phyloP scores from a whole-genome alignment of 495 filamentous ascomycete genomes.

The Halenospora varia region DNA sequence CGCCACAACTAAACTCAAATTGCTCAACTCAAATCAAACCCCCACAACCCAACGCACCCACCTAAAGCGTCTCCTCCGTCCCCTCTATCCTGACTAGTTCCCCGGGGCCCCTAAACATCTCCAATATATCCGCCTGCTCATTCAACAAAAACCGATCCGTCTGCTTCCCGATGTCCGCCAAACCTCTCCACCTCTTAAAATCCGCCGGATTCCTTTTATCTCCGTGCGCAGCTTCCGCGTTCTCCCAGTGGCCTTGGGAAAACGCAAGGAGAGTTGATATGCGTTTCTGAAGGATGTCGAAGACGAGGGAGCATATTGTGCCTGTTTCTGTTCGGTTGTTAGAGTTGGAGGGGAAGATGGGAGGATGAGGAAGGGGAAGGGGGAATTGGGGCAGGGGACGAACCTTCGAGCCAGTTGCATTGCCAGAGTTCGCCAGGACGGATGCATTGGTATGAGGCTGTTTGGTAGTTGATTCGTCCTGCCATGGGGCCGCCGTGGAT shows the following conservation, averaged over 20 bases:
- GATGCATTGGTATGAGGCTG: slow-evolving; percentile 37
- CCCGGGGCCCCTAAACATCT: slow-evolving; percentile 34
- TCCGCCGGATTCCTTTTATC: slow-evolving; percentile 35
- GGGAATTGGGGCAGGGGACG: background rate
- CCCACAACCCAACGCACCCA: slow-evolving; percentile 32
- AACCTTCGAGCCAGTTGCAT: slow-evolving; percentile 36
- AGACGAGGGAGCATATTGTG: slow-evolving; percentile 36
- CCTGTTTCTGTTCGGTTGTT: slow-evolving; percentile 27
- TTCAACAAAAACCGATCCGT: slow-evolving; percentile 33
- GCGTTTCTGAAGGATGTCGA: slow-evolving; percentile 29
- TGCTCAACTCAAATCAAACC: too few species aligned
- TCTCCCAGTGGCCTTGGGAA: slow-evolving; percentile 37
- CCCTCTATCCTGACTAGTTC: slow-evolving; percentile 31
- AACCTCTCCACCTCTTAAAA: slow-evolving; percentile 31
- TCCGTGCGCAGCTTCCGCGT: slow-evolving; percentile 32
- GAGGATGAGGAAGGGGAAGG: background rate
- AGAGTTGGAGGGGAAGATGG: background rate
- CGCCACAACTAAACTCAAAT: too few species aligned
- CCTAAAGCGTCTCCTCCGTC: slow-evolving; percentile 32
- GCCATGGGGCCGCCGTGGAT: slow-evolving; percentile 41
- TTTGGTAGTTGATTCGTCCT: slow-evolving; percentile 35
- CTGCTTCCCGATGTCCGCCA: slow-evolving; percentile 33
- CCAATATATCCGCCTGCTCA: slow-evolving; percentile 37
- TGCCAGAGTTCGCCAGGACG: slow-evolving; percentile 36
- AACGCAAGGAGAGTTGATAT: slow-evolving; percentile 35